A percentile compares a stretch with the other conserved stretches of the same genome.
Evolutionary conservation across 257 asterid genomes (phyloP).

Genomic region (Avicennia marina): DNA sequence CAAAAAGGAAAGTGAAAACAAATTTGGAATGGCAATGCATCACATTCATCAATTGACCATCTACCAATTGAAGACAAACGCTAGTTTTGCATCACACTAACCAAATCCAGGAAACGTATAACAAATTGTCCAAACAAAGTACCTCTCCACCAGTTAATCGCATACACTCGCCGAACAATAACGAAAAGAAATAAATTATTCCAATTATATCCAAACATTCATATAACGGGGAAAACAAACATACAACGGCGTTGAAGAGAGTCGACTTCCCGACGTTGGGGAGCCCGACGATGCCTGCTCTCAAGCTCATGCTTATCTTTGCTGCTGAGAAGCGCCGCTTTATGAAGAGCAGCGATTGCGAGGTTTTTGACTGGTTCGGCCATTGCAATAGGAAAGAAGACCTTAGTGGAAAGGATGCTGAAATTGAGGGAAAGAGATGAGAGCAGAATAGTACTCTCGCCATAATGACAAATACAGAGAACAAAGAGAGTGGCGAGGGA

Average conservation of each 20-base stretch:
- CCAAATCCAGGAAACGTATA: neutral
- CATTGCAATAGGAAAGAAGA: constrained; percentile 44
- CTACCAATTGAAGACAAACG: neutral
- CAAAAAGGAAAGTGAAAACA: neutral
- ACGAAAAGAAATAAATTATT: neutral
- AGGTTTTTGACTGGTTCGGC: constrained; percentile 33
- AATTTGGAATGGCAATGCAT: neutral
- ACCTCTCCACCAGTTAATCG: neutral
- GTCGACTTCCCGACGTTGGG: constrained; percentile 98
- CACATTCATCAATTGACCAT: neutral
- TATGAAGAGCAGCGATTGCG: constrained; percentile 29
- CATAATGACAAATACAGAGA: constrained; percentile 28
- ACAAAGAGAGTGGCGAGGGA: neutral
- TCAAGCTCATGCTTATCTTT: constrained; percentile 81
- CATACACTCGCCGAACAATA: neutral
- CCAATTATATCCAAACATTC: neutral
- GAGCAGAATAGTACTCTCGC: constrained; percentile 60
- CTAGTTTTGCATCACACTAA: neutral
- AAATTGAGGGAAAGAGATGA: constrained; percentile 54
- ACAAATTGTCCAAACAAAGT: neutral
- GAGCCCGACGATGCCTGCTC: constrained; percentile 97
- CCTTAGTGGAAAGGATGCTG: constrained; percentile 38
- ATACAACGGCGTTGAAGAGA: constrained; percentile 94
- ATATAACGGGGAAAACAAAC: constrained; percentile 13
- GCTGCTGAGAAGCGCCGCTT: constrained; percentile 59